Base-by-base conservation (phyloP, 495 filamentous ascomycete species). In the Neurospora intermedia region DNA sequence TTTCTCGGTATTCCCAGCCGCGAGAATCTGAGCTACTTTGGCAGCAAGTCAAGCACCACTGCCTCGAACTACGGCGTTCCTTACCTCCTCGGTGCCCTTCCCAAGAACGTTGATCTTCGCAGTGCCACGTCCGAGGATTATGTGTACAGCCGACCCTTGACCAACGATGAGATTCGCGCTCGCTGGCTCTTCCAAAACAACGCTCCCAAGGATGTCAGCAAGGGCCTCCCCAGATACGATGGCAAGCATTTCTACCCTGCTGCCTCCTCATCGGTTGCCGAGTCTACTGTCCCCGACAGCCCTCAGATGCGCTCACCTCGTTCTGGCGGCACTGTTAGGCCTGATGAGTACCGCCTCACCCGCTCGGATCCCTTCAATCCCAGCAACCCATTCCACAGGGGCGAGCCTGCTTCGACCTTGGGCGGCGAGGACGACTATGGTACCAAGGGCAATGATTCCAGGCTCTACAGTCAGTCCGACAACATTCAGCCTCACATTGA, bases 241-340 rank as follows among this genome's bases (percentile, higher is more conserved):
- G 87, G 87, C 2, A 86, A 86, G 76, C 82, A 88, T 72, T 88
- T 88, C 76, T 88, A 88, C 72, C 85, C 84, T 38, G 54, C 27
- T 35, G 54, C 54, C 4, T 78, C 86, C 4, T 88, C 87, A 2
- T 85, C 86, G 0, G 74, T 77, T 70, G 87, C 85, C 75, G 75
- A 79, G 62, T 54, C 42, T 39, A 41, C 54, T 45, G 62, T 69
- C 40, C 69, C 46, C 38, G 41, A 72, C 40, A 31, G 40, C 54
- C 46, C 69, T 8, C 59, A 35, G 15, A 70, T 72, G n/a, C 38
- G 70, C 2, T 69, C 69, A 23, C 18, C 20, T 38, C 74, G 69
- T 23, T 73, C 73, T 6, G 43, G 75, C 18, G 72, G 72, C 10
- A 71, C 71, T 3, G 72, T 70, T 39, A 71, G 70, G 48, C 16